Percentiles rank a stretch among this genome's conserved stretches.
These are phyloP conservation scores for Larix kaempferi DNA, from an alignment of 75 land plant species.

Conservation along the genomic window DNA sequence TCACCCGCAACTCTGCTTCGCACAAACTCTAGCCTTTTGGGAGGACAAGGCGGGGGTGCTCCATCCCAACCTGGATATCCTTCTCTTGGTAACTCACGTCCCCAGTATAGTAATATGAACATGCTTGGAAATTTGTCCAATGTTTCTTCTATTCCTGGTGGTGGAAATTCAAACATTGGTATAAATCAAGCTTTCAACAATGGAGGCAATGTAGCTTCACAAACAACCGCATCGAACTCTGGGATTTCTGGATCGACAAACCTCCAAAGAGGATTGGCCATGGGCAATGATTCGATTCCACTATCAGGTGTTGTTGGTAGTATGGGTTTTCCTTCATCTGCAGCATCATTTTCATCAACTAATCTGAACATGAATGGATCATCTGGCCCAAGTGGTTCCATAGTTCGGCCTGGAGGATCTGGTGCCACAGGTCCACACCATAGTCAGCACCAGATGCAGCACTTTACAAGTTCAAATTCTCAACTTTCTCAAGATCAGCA, in stretches of 20 bases:
- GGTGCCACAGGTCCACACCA: slow-evolving; percentile 17
- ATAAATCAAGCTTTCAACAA: slow-evolving; percentile 28
- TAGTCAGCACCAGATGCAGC: slow-evolving; percentile 55
- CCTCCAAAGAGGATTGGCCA: slow-evolving; percentile 18
- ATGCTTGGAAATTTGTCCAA: slow-evolving; percentile 47
- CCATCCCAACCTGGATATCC: slow-evolving; percentile 42
- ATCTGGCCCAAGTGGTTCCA: slow-evolving; percentile 21
- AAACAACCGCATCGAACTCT: slow-evolving; percentile 35
- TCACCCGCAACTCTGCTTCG: slow-evolving; percentile 33
- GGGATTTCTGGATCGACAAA: slow-evolving; percentile 41
- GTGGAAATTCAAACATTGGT: not conserved
- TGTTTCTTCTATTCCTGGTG: slow-evolving; percentile 37
- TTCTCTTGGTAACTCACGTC: slow-evolving; percentile 46
- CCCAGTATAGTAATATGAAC: slow-evolving; percentile 38
- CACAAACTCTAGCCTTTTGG: slow-evolving; percentile 47
- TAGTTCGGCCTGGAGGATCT: slow-evolving; percentile 29
- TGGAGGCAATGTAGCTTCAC: slow-evolving; percentile 31
- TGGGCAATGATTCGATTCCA: slow-evolving; percentile 44
- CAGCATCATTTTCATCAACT: slow-evolving; percentile 22
- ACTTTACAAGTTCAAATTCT: slow-evolving; percentile 39
- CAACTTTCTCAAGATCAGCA: slow-evolving; percentile 47
- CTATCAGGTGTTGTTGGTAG: slow-evolving; percentile 42
- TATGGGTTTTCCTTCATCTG: slow-evolving; percentile 31
- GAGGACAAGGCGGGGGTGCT: slow-evolving; percentile 43
- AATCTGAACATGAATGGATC: slow-evolving; percentile 27